Base-by-base conservation (phyloP, 2,329 filamentous ascomycete species). In the Alternaria metachromatica region DNA sequence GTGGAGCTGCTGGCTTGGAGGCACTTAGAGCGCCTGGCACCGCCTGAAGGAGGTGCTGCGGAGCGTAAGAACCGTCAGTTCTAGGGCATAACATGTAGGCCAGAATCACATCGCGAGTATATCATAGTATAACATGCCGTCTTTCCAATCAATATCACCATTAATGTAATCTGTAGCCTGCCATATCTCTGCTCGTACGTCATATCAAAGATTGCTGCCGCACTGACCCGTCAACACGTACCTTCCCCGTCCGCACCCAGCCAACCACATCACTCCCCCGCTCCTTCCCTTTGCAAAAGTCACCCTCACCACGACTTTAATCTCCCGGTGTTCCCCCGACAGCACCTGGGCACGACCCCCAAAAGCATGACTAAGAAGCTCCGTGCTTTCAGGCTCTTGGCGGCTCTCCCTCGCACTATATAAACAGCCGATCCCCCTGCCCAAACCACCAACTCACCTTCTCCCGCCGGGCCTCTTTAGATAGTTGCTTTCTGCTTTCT, bases 1-100 rank as follows among this genome's bases (percentile, higher is more conserved):
- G 53, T 65, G 3, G 60, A 62, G 10, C 18, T 67, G 37, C 37
- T 69, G 30, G 37, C 60, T n/a, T 69, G 65, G 60, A 57, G 62
- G 43, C 62, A 66, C 30, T 30, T 65, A 12, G 58, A 66, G 55
- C 55, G 62, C 7, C 37, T 59, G 46, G 51, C 51, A 12, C 26
- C 49, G n/a, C 53, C 50, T 21, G 49, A 62, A 10, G 55, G 57
- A 15, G 57, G 30, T 43, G 58, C 50, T 48, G 46, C 51, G 11
- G 63, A 62, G 20, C 63, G 57, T 15, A 33, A 43, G 20, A 12
- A 45, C 7, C 11, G 18, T n/a, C 5, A 43, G 2, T 46, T 37
- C 9, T 48, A 48, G 20, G 5, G 6, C 30, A 41, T 60, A n/a
- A 26, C 18, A 57, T 13, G 28, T 41, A 53, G 30, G 30, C 15